Percentiles rank a stretch among this genome's conserved stretches.
Conservation (phyloP, 2,329 filamentous ascomycete species). For the Stagonosporopsis tanaceti region DNA sequence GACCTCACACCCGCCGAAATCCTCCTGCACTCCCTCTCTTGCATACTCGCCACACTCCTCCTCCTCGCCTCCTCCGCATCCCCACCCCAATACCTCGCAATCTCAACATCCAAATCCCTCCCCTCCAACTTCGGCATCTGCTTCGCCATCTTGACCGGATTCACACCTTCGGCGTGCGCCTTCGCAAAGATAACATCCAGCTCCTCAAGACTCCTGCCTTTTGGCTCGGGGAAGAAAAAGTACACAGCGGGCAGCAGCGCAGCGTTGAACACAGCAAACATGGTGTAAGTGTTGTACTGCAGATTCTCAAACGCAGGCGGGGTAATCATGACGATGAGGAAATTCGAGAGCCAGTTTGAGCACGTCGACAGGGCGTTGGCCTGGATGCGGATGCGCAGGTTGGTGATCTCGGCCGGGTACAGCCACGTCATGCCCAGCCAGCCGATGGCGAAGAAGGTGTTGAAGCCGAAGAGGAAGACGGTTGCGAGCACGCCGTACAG, state of each 20-base stretch:
- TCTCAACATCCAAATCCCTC: conserved; percentile 7
- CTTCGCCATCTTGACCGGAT: conserved; percentile 59
- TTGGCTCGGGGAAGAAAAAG: conserved; percentile 69
- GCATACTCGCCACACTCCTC: conserved; percentile 1
- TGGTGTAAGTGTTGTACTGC: conserved; percentile 63
- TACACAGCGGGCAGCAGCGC: conserved; percentile 65
- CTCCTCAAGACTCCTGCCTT: conserved; percentile 53
- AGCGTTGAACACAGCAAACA: conserved; percentile 64
- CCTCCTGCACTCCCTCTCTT: conserved; percentile 3
- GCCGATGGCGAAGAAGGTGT: conserved; percentile 88
- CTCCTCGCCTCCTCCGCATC: conserved; percentile 6
- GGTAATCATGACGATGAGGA: conserved; percentile 72
- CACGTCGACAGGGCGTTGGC: conserved; percentile 88
- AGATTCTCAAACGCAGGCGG: conserved; percentile 66
- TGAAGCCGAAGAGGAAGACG: conserved; percentile 91
- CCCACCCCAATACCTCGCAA: conserved; percentile 15
- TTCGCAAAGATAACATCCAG: conserved; percentile 70
- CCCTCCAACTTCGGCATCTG: conserved; percentile 55
- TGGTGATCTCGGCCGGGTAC: conserved; percentile 79
- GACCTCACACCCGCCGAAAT: neutral
- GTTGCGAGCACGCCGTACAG: conserved; percentile 48
- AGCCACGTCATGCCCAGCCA: conserved; percentile 75
- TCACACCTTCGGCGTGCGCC: conserved; percentile 55
- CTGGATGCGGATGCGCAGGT: conserved; percentile 84
- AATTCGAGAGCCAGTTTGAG: conserved; percentile 60